Percentiles rank a stretch among this genome's conserved stretches.
phyloP scores from a whole-genome alignment of 2,329 filamentous ascomycete species.

The Xylaria sp. region DNA sequence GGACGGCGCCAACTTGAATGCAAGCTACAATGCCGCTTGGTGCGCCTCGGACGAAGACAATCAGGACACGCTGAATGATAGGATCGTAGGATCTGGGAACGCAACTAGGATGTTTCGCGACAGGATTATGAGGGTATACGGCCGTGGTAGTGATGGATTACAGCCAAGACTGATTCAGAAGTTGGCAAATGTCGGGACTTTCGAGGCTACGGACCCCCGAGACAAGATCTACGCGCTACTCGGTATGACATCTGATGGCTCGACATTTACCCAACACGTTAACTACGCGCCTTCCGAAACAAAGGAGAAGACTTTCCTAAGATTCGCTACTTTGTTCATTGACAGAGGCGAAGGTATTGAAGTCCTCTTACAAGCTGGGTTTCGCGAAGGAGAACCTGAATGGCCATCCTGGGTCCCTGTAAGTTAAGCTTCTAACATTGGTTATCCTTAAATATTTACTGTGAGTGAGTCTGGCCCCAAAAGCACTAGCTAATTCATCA shows the following conservation, averaged over 20 bases:
- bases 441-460: too few species aligned
- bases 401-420: constrained; percentile 24
- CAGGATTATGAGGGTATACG: background rate
- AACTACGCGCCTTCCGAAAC: constrained; percentile 18
- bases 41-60: constrained; percentile 2
- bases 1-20: constrained; percentile 13
- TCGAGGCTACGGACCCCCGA: constrained; percentile 23
- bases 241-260: constrained; percentile 8
- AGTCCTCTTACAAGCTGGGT: constrained; percentile 17
- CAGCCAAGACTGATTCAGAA: constrained; percentile 14
- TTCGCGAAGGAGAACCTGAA: constrained; percentile 6
- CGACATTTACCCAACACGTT: constrained; percentile 9
- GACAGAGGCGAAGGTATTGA: constrained; percentile 15
- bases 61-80: background rate
- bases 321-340: constrained; percentile 13
- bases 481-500: background rate
- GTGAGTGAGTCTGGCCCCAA: too few species aligned
- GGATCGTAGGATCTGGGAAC: constrained; percentile 14
- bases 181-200: constrained; percentile 3
- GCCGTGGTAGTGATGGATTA: background rate
- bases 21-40: constrained; percentile 15
- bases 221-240: constrained; percentile 27
- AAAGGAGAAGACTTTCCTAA: background rate
- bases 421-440: background rate
- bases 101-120: constrained; percentile 7